Evolutionary conservation across 805 yeast genomes (phyloP).

Genomic region (Pichia paraexigua): DNA sequence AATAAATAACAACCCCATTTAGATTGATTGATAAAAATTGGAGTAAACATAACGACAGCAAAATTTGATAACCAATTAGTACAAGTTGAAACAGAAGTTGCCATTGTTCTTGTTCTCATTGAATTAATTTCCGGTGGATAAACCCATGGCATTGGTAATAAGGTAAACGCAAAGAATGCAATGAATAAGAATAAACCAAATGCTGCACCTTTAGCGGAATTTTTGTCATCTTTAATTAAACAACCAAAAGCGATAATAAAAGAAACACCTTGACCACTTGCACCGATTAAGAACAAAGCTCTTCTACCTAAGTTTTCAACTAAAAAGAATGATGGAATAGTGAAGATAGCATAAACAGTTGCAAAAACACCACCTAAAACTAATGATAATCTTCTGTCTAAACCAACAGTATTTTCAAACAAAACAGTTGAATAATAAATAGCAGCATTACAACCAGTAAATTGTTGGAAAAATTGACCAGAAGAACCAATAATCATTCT

Average conservation of each 20-base stretch:
- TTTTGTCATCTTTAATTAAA: constrained; percentile 31
- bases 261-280: constrained; percentile 41
- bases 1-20: constrained; percentile 63
- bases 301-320: constrained; percentile 67
- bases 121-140: constrained; percentile 64
- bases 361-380: constrained; percentile 61
- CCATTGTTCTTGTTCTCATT: constrained; percentile 60
- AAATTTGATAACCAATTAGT: constrained; percentile 66
- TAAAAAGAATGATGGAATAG: constrained; percentile 53
- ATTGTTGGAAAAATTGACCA: constrained; percentile 62
- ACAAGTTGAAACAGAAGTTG: constrained; percentile 53
- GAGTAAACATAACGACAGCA: constrained; percentile 63
- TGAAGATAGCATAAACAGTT: constrained; percentile 51
- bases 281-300: constrained; percentile 37
- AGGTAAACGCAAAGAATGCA: constrained; percentile 44
- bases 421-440: constrained; percentile 57
- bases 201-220: constrained; percentile 58
- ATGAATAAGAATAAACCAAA: constrained; percentile 57
- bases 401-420: constrained; percentile 43
- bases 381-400: constrained; percentile 44
- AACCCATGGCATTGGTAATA: constrained; percentile 44
- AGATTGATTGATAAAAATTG: constrained; percentile 42
- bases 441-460: constrained; percentile 65
- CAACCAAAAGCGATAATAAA: constrained; percentile 44
- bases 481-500: constrained; percentile 57